Evolutionary conservation across 768 basidiomycete genomes (phyloP).

Genomic region (Suillus alpinus): DNA sequence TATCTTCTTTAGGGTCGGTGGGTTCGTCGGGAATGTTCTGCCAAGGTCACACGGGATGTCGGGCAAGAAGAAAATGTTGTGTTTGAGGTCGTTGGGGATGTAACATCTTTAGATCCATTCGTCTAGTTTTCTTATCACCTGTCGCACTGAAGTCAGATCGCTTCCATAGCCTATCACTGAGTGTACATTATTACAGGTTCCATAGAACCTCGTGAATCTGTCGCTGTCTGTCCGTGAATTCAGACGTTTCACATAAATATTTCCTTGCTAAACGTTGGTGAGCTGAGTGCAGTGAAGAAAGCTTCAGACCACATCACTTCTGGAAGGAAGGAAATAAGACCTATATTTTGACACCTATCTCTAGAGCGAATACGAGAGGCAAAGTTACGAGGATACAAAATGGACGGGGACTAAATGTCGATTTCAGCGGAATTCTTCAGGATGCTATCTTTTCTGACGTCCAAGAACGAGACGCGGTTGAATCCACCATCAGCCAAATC

Average conservation of each 20-base stretch:
- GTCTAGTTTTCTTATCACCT: background rate
- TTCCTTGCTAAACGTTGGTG: background rate
- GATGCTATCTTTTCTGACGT: too few species aligned
- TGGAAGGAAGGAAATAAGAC: background rate
- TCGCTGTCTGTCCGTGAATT: too few species aligned
- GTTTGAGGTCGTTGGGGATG: conserved; percentile 25
- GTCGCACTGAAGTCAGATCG: background rate
- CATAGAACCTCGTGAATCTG: background rate
- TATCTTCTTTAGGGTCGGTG: conserved; percentile 20
- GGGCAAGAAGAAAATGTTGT: conserved; percentile 8
- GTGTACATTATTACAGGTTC: background rate
- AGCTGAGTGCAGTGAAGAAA: background rate
- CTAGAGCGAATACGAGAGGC: background rate
- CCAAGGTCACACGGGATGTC: background rate
- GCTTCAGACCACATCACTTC: background rate
- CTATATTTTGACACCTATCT: background rate
- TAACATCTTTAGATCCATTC: background rate
- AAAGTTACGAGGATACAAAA: too few species aligned
- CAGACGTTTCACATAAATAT: too few species aligned
- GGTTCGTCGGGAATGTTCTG: conserved; percentile 9
- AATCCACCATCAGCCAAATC: background rate
- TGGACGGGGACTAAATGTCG: background rate
- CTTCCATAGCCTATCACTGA: background rate
- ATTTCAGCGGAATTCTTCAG: too few species aligned
- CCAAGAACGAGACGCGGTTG: background rate